phyloP scores from a whole-genome alignment of 352 stramenopile species.

The Pythium angustatum region DNA sequence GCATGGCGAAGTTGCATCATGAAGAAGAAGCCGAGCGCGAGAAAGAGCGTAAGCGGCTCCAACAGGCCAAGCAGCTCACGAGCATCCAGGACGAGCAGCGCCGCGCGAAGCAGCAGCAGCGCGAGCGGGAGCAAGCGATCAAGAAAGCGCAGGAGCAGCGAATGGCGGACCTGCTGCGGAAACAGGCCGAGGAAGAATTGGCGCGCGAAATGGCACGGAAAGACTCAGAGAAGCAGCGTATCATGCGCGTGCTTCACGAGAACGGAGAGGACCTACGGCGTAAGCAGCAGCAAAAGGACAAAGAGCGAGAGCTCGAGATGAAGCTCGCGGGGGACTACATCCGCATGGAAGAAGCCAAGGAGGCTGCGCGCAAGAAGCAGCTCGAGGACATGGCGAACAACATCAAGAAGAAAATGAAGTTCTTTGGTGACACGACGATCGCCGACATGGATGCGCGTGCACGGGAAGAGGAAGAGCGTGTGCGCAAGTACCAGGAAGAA shows the following conservation, averaged over 20 bases:
- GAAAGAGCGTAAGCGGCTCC: slow-evolving; percentile 54
- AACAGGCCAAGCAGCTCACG: slow-evolving; percentile 64
- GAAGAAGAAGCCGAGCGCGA: slow-evolving; percentile 58
- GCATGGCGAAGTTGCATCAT: slow-evolving; percentile 43
- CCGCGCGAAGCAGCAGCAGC: slow-evolving; percentile 54
- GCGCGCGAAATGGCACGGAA: slow-evolving; percentile 47
- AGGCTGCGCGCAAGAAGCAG: slow-evolving; percentile 55
- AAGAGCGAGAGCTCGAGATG: slow-evolving; percentile 59
- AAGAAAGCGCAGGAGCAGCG: slow-evolving; percentile 61
- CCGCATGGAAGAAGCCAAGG: slow-evolving; percentile 71
- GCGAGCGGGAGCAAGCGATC: slow-evolving; percentile 43
- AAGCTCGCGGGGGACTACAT: slow-evolving; percentile 76
- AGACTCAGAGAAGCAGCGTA: slow-evolving; percentile 62
- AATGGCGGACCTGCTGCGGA: slow-evolving; percentile 46
- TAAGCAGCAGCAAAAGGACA: slow-evolving; percentile 55
- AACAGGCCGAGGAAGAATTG: slow-evolving; percentile 59
- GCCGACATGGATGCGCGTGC: slow-evolving; percentile 59
- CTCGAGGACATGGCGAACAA: slow-evolving; percentile 71
- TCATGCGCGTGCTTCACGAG: slow-evolving; percentile 57
- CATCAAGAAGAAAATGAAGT: slow-evolving; percentile 85
- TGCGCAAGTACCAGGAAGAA: slow-evolving; percentile 65
- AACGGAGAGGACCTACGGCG: slow-evolving; percentile 63
- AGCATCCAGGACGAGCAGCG: slow-evolving; percentile 70
- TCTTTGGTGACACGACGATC: slow-evolving; percentile 80
- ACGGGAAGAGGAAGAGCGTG: slow-evolving; percentile 65